Evolutionary conservation across 2,329 filamentous ascomycete genomes (phyloP), one percentile per base, ranked within the genome.

Genomic region (Byssothecium circinans): DNA sequence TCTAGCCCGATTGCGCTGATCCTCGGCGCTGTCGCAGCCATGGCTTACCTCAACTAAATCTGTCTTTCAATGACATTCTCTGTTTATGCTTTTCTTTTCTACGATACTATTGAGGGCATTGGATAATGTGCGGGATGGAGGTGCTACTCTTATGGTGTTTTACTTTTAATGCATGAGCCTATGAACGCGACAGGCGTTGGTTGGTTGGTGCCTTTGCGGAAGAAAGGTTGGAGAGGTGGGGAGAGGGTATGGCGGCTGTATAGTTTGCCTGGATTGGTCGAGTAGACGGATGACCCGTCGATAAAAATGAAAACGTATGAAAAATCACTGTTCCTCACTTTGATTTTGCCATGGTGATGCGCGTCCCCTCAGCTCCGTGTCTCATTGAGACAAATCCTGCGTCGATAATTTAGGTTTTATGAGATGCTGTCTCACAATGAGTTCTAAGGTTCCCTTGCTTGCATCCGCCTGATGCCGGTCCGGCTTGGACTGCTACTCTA

Each of bases 1-100:
- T 57, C 62, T 43, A 71, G 67, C 61, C 69, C 69, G 15, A 40
- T 75, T 32, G 67, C 72, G 29, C 59, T 75, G 42, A 62, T 74
- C 49, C 58, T 74, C 46, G 65, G 73, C 45, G 72, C 67, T 42
- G 61, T 70, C 17, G 74, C 69, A 45, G 73, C 71, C 27, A 65
- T 75, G 47, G 66, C 68, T 38, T 74, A 71, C 62, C 63, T 74
- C 48, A 63, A 65, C 54, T 73, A 72, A 64, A 39, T 27, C 41
- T 44, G 12, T 33, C 43, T 52, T 34, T 42, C 44, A 4, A 20
- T 8, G 48, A 2, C 32, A 20, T 45, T 41, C 19, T 19, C 27
- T 42, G 40, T 42, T 23, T 42, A 38, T 29, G 29, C 32, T 41
- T 35, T n/a, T 46, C 27, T 38, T 46, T 46, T 46, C 37, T 17